Conservation (phyloP, 139 green algal genomes). For the Tetradesmus lagerheimii region DNA sequence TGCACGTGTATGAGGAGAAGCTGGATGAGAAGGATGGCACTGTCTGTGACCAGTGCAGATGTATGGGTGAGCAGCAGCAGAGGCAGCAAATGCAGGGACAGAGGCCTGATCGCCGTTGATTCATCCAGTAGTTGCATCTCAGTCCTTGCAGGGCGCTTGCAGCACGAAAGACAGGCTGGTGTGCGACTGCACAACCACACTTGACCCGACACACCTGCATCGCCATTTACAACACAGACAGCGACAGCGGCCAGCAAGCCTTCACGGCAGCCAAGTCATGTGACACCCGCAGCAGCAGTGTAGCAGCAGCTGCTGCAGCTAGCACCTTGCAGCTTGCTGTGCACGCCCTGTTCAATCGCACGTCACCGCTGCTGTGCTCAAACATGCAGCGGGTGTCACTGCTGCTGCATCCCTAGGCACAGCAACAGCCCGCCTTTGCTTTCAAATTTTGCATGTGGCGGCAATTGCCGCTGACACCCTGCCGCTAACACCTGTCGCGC, state of each 20-base stretch:
- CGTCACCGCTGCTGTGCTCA: too few species aligned
- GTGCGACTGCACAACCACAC: not conserved
- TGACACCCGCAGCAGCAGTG: not conserved
- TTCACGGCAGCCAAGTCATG: too few species aligned
- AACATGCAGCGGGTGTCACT: too few species aligned
- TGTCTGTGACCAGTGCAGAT: conserved; percentile 87
- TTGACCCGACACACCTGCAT: not conserved
- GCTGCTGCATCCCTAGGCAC: too few species aligned
- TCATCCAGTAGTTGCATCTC: not conserved
- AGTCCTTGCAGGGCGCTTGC: not conserved
- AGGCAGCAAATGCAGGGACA: not conserved
- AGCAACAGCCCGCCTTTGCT: too few species aligned
- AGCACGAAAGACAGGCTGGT: not conserved
- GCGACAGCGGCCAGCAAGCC: not conserved
- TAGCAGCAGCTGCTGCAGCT: not conserved
- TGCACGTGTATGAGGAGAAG: conserved; percentile 77
- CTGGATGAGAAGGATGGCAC: conserved; percentile 51
- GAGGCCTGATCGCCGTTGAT: not conserved
- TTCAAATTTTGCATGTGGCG: not conserved
- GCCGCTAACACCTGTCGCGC: not conserved
- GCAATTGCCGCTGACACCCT: not conserved
- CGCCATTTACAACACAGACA: not conserved
- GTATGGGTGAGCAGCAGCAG: conserved; percentile 78
- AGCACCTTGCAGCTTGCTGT: not conserved
- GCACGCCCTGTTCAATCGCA: not conserved